A percentile compares a stretch with the other conserved stretches of the same genome.
These are phyloP conservation scores for Trichoderma orchidacearum DNA, from an alignment of 495 filamentous ascomycete genomes.

Conservation along the genomic window DNA sequence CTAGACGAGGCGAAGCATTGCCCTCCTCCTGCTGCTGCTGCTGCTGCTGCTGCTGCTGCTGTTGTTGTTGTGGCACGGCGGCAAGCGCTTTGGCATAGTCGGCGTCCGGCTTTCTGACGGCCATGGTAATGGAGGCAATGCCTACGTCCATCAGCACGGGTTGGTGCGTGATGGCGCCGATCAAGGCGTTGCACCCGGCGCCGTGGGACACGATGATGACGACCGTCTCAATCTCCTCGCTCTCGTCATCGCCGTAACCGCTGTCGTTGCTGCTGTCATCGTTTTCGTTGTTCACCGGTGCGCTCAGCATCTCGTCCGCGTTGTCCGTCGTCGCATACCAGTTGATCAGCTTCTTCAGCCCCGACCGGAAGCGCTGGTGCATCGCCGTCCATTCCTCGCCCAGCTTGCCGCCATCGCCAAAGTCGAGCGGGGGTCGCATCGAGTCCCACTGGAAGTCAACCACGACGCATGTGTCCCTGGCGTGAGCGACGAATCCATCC, in stretches of 20 bases:
- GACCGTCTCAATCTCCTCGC: slow-evolving; percentile 55
- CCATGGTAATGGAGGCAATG: slow-evolving; percentile 85
- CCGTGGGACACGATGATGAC: slow-evolving; percentile 92
- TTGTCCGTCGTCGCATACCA: slow-evolving; percentile 56
- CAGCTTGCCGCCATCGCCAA: slow-evolving; percentile 77
- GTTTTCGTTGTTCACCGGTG: slow-evolving; percentile 10
- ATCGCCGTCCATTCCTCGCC: slow-evolving; percentile 93
- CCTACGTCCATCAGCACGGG: slow-evolving; percentile 80
- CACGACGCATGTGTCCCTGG: slow-evolving; percentile 74
- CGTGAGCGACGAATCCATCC: slow-evolving; percentile 75
- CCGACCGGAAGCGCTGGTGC: slow-evolving; percentile 76
- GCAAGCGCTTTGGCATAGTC: slow-evolving; percentile 4
- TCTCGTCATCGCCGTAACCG: slow-evolving; percentile 34
- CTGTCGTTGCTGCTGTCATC: slow-evolving; percentile 21
- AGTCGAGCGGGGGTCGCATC: slow-evolving; percentile 56
- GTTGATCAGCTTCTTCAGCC: slow-evolving; percentile 57
- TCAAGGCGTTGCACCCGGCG: slow-evolving; percentile 93
- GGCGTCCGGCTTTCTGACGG: slow-evolving; percentile 46
- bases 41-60: slow-evolving; percentile 14
- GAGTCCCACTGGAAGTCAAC: slow-evolving; percentile 95
- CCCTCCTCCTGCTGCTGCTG: slow-evolving; percentile 12
- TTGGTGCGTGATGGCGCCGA: slow-evolving; percentile 78
- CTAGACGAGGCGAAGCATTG: slow-evolving; percentile 13
- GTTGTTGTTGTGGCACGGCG: slow-evolving; percentile 6
- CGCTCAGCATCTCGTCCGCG: slow-evolving; percentile 31